phyloP scores from a whole-genome alignment of 208 protist genomes.

The Pavlovales sp. region DNA sequence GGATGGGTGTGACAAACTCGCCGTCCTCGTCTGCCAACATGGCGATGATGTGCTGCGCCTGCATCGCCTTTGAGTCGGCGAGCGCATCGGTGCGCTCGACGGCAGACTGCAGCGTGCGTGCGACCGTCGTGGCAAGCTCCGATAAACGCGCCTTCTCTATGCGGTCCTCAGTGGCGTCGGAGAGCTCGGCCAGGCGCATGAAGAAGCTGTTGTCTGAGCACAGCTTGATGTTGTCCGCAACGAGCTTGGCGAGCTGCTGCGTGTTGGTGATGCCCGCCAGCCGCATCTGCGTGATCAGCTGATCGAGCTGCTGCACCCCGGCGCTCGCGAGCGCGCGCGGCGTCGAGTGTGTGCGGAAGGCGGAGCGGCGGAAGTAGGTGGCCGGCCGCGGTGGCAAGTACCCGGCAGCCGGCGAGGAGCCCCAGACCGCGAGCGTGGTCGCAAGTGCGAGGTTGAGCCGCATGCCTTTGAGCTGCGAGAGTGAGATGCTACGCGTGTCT shows the following conservation, averaged over 20 bases:
- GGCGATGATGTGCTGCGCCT: not conserved
- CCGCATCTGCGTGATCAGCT: not conserved
- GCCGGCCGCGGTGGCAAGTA: too few relatives aligned
- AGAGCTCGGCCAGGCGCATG: constrained; percentile 25
- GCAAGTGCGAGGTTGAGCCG: too few relatives aligned
- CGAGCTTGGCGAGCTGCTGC: not conserved
- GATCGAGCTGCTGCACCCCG: too few relatives aligned
- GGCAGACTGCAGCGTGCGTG: not conserved
- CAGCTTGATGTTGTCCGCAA: not conserved
- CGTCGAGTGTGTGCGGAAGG: too few relatives aligned
- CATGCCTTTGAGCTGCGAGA: too few relatives aligned
- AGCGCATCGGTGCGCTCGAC: not conserved
- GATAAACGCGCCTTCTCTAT: not conserved
- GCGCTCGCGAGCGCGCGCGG: too few relatives aligned
- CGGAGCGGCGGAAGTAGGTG: too few relatives aligned
- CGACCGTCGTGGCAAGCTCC: not conserved
- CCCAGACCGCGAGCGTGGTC: too few relatives aligned
- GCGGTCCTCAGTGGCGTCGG: not conserved
- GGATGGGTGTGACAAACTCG: constrained; percentile 15
- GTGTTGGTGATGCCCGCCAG: not conserved
- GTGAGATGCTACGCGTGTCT: too few relatives aligned
- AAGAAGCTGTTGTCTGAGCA: constrained; percentile 13
- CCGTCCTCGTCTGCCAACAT: not conserved
- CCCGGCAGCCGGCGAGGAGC: too few relatives aligned
- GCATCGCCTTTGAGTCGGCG: not conserved